Evolutionary conservation across 345 rosid species (phyloP).

Genomic region (Populus simonii): DNA sequence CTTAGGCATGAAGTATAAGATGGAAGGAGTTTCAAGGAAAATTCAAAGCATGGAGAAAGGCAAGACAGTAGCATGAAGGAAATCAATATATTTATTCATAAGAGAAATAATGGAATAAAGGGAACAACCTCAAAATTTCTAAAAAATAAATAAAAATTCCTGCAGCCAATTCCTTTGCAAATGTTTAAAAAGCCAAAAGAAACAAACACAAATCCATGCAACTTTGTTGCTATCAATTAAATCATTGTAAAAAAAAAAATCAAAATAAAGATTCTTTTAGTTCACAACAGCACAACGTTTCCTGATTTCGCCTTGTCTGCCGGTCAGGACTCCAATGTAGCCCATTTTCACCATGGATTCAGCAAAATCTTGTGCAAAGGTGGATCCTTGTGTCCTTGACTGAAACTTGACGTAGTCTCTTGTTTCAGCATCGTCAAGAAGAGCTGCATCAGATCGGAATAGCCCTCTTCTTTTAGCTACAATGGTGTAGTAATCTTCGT

Average conservation of each 20-base stretch:
- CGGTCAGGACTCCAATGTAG: not conserved
- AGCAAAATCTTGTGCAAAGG: conserved; percentile 28
- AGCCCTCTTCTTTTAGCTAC: conserved; percentile 51
- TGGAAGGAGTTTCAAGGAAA: not conserved
- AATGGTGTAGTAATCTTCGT: conserved; percentile 40
- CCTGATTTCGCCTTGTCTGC: not conserved
- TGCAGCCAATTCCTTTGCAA: not conserved
- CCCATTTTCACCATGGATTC: conserved; percentile 20
- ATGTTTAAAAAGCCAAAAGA: not conserved
- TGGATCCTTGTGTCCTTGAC: conserved; percentile 20
- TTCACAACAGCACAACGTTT: not conserved
- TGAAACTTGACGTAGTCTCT: conserved; percentile 33
- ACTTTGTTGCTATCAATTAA: not conserved
- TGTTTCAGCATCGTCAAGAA: conserved; percentile 43
- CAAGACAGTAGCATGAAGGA: not conserved
- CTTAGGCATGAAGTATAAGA: not conserved
- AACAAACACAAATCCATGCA: not conserved
- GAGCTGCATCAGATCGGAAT: conserved; percentile 61
- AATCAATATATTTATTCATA: not conserved
- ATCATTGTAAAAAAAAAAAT: too few species aligned
- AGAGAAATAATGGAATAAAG: not conserved
- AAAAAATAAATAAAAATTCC: not conserved
- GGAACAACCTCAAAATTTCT: not conserved
- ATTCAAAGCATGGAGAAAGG: not conserved
- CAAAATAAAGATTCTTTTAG: not conserved